Conservation (phyloP, 768 basidiomycete genomes). For the Phlebiopsis gigantea region DNA sequence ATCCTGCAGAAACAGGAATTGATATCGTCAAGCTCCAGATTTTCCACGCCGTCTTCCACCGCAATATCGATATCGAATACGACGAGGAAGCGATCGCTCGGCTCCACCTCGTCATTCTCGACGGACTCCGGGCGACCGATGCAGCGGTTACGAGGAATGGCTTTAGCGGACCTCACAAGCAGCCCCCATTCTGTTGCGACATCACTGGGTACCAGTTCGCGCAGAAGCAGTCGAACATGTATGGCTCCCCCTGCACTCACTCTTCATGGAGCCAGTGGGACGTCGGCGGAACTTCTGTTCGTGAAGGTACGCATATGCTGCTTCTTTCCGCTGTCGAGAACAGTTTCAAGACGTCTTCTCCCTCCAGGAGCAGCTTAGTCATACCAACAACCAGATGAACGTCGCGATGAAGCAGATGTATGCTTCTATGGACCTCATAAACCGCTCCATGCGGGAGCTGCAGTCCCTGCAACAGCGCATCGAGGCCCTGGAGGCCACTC, state of each 20-base stretch:
- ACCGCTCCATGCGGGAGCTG: conserved; percentile 4
- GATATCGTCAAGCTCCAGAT: not conserved
- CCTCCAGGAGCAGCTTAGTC: not conserved
- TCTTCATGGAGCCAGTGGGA: not conserved
- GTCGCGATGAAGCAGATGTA: conserved; percentile 4
- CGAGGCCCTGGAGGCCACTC: not conserved
- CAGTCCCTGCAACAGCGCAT: not conserved
- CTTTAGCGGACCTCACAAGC: not conserved
- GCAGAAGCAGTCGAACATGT: not conserved
- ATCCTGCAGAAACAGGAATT: not conserved
- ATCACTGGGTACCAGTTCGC: not conserved
- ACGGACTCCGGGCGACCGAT: not conserved
- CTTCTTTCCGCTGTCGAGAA: not conserved
- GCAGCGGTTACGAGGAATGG: not conserved
- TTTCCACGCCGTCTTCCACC: not conserved
- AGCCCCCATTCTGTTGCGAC: not conserved
- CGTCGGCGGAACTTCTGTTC: not conserved
- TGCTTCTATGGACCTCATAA: not conserved
- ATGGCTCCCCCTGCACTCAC: not conserved
- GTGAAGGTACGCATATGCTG: conserved; percentile 1
- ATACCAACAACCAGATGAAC: not conserved
- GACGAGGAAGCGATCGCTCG: not conserved
- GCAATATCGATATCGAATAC: not conserved
- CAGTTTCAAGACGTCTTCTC: not conserved
- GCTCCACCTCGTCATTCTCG: not conserved